A percentile compares a stretch with the other conserved stretches of the same genome.
These are phyloP conservation scores for Acacia crassicarpa DNA, from an alignment of 306 rosid species.

Conservation along the genomic window DNA sequence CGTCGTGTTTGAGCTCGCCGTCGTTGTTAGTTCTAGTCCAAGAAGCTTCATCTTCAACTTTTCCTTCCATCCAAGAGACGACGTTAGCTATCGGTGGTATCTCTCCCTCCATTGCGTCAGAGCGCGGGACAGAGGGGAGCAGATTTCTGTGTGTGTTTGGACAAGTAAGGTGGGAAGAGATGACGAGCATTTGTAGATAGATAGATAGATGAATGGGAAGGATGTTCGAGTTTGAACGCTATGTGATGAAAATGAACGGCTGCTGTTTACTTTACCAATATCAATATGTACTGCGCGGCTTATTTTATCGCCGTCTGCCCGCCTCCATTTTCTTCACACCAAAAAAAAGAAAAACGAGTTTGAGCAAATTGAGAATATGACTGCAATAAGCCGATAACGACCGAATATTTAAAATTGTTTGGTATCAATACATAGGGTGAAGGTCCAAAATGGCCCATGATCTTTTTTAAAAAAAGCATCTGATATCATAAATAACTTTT, in stretches of 20 bases:
- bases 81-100: slow-evolving; percentile 43
- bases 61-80: slow-evolving; percentile 48
- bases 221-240: slow-evolving; percentile 16
- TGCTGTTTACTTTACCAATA: not conserved
- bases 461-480: too few species aligned
- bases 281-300: not conserved
- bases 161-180: not conserved
- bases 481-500: too few species aligned
- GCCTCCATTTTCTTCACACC: too few species aligned
- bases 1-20: slow-evolving; percentile 28
- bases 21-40: slow-evolving; percentile 40
- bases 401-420: too few species aligned
- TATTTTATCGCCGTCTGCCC: not conserved
- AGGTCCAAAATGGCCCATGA: too few species aligned
- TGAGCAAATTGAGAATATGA: too few species aligned
- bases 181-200: not conserved
- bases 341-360: too few species aligned
- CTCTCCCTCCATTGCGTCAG: slow-evolving; percentile 18
- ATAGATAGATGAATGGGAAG: slow-evolving; percentile 8
- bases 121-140: not conserved
- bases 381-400: too few species aligned
- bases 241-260: slow-evolving; percentile 15
- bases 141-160: not conserved
- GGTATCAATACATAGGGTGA: too few species aligned
- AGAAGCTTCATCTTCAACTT: slow-evolving; percentile 43